phyloP scores from a whole-genome alignment of 2,329 filamentous ascomycete species.

The Exophiala spinifera region DNA sequence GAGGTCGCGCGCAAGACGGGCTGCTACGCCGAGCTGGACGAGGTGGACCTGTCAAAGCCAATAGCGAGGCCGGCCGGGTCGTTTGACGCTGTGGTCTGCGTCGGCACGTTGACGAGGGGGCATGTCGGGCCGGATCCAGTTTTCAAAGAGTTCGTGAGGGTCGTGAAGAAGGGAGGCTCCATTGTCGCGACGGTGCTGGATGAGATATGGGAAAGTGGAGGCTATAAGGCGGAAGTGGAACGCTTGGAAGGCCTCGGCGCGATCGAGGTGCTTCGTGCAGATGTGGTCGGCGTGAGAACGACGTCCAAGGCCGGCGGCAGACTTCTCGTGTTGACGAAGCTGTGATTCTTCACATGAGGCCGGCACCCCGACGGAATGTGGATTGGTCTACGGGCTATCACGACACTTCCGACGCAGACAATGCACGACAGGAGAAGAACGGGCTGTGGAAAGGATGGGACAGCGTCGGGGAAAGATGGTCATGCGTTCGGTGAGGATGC shows the following conservation, averaged over 20 bases:
- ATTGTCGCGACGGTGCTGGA: slow-evolving; percentile 53
- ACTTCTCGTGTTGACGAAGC: slow-evolving; percentile 17
- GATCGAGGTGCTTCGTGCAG: slow-evolving; percentile 33
- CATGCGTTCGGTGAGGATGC: no score
- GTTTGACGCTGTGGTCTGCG: slow-evolving; percentile 54
- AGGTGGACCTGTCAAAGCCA: slow-evolving; percentile 47
- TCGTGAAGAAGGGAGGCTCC: slow-evolving; percentile 43
- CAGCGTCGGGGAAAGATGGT: no score
- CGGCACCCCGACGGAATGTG: no score
- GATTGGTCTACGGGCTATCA: no score
- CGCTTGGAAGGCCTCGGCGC: slow-evolving; percentile 35
- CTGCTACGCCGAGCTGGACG: slow-evolving; percentile 46
- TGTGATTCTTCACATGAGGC: not conserved
- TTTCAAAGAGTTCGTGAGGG: slow-evolving; percentile 50
- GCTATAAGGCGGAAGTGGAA: slow-evolving; percentile 48
- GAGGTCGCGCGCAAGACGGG: slow-evolving; percentile 49
- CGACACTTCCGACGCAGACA: no score
- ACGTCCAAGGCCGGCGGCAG: slow-evolving; percentile 3
- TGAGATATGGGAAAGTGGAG: slow-evolving; percentile 49
- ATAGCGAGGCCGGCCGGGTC: slow-evolving; percentile 40
- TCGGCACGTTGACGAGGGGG: slow-evolving; percentile 55
- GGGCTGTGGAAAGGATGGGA: no score
- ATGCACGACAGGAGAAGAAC: no score
- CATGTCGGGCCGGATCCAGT: slow-evolving; percentile 52
- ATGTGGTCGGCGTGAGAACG: slow-evolving; percentile 8